phyloP scores from a whole-genome alignment of 2,329 filamentous ascomycete genomes.

The Pseudogymnoascus sp. region DNA sequence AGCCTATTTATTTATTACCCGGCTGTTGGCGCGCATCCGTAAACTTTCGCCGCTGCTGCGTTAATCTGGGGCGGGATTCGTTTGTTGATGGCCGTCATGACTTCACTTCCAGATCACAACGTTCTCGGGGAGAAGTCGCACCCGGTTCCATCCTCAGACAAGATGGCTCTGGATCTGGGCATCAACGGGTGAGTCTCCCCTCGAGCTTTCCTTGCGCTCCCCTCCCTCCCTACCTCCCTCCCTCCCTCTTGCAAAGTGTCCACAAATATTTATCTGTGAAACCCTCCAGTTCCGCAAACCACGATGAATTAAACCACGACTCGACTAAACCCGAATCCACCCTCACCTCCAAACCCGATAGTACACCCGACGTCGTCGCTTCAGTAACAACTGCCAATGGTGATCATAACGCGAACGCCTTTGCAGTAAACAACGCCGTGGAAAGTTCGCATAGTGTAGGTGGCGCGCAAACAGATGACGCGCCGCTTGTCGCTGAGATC shows the following conservation, averaged over 20 bases:
- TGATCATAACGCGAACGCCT: constrained; percentile 17
- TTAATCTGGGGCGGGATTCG: constrained; percentile 15
- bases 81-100: constrained; percentile 46
- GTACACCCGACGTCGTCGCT: neutral
- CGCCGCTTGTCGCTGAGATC: neutral
- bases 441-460: neutral
- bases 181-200: constrained; percentile 51
- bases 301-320: constrained; percentile 24
- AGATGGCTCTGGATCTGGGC: constrained; percentile 44
- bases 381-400: constrained; percentile 19
- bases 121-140: constrained; percentile 43
- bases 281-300: constrained; percentile 25
- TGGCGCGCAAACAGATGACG: neutral
- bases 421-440: neutral
- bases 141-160: constrained; percentile 38
- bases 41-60: neutral
- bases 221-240: constrained; percentile 23
- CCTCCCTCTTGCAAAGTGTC: constrained; percentile 19
- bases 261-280: constrained; percentile 28
- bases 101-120: constrained; percentile 34
- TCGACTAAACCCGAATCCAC: constrained; percentile 17
- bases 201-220: constrained; percentile 22
- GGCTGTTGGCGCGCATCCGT: constrained; percentile 32
- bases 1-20: neutral
- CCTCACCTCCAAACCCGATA: constrained; percentile 12